Evolutionary conservation across 1,284 basidiomycete genomes (phyloP).

Genomic region (Phaffia rhodozyma): DNA sequence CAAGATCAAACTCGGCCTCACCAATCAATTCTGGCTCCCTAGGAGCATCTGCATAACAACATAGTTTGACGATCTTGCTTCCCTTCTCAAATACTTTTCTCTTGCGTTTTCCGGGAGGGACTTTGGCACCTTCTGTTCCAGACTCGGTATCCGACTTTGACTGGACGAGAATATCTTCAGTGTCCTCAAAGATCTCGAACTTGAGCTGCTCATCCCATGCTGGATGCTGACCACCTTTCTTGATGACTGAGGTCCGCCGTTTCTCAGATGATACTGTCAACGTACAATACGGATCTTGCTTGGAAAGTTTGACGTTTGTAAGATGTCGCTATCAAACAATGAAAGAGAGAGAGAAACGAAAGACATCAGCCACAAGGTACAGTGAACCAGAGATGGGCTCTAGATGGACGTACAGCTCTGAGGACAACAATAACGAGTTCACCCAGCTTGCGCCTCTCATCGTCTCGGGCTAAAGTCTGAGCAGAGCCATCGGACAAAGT

Average conservation of each 20-base stretch:
- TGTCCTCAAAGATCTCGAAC: slow-evolving; percentile 76
- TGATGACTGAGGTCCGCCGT: slow-evolving; percentile 76
- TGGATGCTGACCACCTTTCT: slow-evolving; percentile 37
- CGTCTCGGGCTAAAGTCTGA: not conserved
- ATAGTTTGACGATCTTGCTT: slow-evolving; percentile 63
- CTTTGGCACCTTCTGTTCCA: slow-evolving; percentile 37
- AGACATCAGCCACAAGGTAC: not conserved
- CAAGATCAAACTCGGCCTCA: slow-evolving; percentile 74
- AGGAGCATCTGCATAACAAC: slow-evolving; percentile 88
- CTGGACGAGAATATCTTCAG: slow-evolving; percentile 50
- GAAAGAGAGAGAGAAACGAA: not conserved
- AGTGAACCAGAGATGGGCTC: not conserved
- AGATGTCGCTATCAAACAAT: slow-evolving; percentile 13
- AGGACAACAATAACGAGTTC: slow-evolving; percentile 16
- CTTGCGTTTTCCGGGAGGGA: slow-evolving; percentile 35
- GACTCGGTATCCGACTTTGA: slow-evolving; percentile 38
- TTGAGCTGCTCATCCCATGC: slow-evolving; percentile 94
- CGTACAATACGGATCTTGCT: slow-evolving; percentile 92
- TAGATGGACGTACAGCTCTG: slow-evolving; percentile 10
- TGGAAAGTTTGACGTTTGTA: slow-evolving; percentile 48
- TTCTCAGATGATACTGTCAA: slow-evolving; percentile 67
- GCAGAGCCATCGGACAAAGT: too few relatives aligned
- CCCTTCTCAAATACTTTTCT: slow-evolving; percentile 41
- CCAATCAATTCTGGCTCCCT: slow-evolving; percentile 94
- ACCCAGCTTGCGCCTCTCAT: slow-evolving; percentile 7